Base-by-base conservation (phyloP, 139 green algal species). In the Nannochloris sp. region DNA sequence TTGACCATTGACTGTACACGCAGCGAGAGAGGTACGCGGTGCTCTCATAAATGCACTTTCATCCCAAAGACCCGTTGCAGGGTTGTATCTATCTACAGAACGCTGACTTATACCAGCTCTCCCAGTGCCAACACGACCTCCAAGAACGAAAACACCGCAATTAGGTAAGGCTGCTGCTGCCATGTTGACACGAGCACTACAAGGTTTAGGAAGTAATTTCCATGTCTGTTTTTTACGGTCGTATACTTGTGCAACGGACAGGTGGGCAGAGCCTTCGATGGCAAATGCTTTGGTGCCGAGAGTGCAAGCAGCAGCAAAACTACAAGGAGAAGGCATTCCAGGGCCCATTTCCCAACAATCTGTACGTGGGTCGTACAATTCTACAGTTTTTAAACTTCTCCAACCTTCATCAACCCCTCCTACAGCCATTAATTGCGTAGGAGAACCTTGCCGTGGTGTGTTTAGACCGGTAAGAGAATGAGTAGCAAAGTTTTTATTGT, bases 321-420 rank as follows among this genome's bases (percentile, higher is more conserved):
- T 23, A 27, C n/a, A 38, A 14, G 57, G 30, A 24, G 45, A 32
- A 0, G 70, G 61, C 72, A 89, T 68, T 1, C 63, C 31, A 3
- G 71, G 72, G 0, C 75, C 80, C 3, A 34, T n/a, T 6, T 33
- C 24, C 84, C 84, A 90, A 25, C 33, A 23, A 63, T 90, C 76
- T 10, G 30, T 48, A 0, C 10, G 33, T 0, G 72, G 67, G 38
- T 85, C 60, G 56, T 90, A 89, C 44, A 83, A 32, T 56, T 90
- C 79, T 6, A 76, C 64, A 1, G 60, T 67, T 39, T 76, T 48
- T 23, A 77, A 62, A 23, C 33, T 15, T 29, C 62, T 45, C 70
- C 70, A 77, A 44, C 39, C 63, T 23, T 68, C 57, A 25, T 70
- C 62, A 56, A 77, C 27, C 1, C 70, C 70, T 1, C 70, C 70